Percentiles rank a stretch among this genome's conserved stretches.
Conservation (phyloP, 139 green algal genomes). For the Micromonas commoda region DNA sequence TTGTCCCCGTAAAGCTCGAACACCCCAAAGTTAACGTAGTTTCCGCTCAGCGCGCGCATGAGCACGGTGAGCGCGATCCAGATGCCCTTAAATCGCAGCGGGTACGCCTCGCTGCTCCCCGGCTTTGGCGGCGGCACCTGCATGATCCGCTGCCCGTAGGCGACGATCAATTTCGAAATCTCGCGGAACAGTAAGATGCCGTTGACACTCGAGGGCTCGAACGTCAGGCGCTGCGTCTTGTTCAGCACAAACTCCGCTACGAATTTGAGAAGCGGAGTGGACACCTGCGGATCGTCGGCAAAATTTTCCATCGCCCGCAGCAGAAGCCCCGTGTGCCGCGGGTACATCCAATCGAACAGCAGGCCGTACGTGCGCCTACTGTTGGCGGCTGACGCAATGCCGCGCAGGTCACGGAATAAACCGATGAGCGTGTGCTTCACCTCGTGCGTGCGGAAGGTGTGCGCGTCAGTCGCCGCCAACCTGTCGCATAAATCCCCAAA, state of each 20-base stretch:
- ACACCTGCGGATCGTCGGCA: slow-evolving; percentile 57
- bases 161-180: slow-evolving; percentile 67
- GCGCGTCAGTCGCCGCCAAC: slow-evolving; percentile 24
- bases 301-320: slow-evolving; percentile 75
- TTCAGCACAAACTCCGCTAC: slow-evolving; percentile 93
- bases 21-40: slow-evolving; percentile 98
- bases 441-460: slow-evolving; percentile 43
- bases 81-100: slow-evolving; percentile 83
- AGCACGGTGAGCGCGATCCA: slow-evolving; percentile 78
- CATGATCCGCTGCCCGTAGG: slow-evolving; percentile 69
- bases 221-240: slow-evolving; percentile 90
- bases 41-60: slow-evolving; percentile 74
- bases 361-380: slow-evolving; percentile 65
- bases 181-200: slow-evolving; percentile 89
- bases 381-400: slow-evolving; percentile 81
- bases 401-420: slow-evolving; percentile 87
- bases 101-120: not conserved
- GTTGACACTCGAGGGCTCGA: slow-evolving; percentile 88
- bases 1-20: slow-evolving; percentile 96
- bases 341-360: slow-evolving; percentile 97
- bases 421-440: slow-evolving; percentile 66
- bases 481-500: slow-evolving; percentile 43
- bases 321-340: slow-evolving; percentile 73
- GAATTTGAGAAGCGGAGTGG: slow-evolving; percentile 91
- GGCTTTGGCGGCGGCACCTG: not conserved